Conservation (phyloP, 345 rosid genomes). For the Nasturtium officinale region DNA sequence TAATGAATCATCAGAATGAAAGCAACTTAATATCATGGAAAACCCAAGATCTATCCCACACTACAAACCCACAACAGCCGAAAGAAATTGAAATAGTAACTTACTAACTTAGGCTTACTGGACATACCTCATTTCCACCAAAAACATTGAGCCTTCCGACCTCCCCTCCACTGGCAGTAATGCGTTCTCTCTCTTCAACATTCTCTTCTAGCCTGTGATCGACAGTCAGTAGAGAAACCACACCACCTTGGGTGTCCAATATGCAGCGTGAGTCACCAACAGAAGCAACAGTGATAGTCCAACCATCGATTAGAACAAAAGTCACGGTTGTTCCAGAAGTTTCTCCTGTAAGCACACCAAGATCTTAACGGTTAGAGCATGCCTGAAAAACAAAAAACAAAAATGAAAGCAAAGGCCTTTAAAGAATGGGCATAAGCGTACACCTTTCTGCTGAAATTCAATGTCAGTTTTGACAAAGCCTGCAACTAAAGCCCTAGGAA, state of each 20-base stretch:
- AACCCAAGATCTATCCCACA: slow-evolving; percentile 1
- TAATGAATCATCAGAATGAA: slow-evolving; percentile 31
- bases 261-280: slow-evolving; percentile 99
- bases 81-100: slow-evolving; percentile 6
- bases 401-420: slow-evolving; percentile 7
- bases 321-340: slow-evolving; percentile 99
- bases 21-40: slow-evolving; percentile 4
- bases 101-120: neutral
- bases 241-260: slow-evolving; percentile 93
- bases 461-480: slow-evolving; percentile 99
- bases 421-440: slow-evolving; percentile 7
- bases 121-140: slow-evolving; percentile 91
- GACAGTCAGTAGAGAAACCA: slow-evolving; percentile 92
- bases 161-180: slow-evolving; percentile 99
- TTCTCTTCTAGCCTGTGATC: slow-evolving; percentile 99
- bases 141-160: slow-evolving; percentile 96
- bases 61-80: slow-evolving; percentile 1
- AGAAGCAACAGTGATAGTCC: slow-evolving; percentile 99
- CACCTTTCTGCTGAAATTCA: slow-evolving; percentile 94
- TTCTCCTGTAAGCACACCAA: slow-evolving; percentile 65
- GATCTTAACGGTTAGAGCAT: slow-evolving; percentile 35
- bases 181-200: slow-evolving; percentile 96
- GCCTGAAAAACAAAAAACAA: neutral
- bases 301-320: slow-evolving; percentile 91
- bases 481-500: slow-evolving; percentile 95